Evolutionary conservation across 441 rosid genomes (phyloP).

Genomic region (Arabidopsis hybrid): DNA sequence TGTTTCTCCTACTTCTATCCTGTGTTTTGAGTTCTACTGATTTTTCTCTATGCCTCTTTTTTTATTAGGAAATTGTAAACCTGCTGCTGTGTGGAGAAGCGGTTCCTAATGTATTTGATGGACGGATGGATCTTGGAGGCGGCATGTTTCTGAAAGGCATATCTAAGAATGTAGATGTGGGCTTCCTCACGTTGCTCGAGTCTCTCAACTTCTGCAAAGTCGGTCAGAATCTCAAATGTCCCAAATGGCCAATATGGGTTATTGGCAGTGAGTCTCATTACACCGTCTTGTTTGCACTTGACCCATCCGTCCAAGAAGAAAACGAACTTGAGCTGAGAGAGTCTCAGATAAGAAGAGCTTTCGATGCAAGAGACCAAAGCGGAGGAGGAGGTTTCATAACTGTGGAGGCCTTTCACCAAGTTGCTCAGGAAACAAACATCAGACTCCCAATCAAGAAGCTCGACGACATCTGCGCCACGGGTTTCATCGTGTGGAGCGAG

Average conservation of each 20-base stretch:
- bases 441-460: constrained; percentile 74
- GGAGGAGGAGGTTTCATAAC: constrained; percentile 98
- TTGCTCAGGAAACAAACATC: constrained; percentile 66
- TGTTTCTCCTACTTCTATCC: constrained; percentile 15
- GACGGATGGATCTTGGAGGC: constrained; percentile 95
- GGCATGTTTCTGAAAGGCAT: constrained; percentile 93
- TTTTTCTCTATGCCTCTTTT: constrained; percentile 28
- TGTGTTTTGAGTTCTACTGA: constrained; percentile 24
- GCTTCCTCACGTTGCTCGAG: constrained; percentile 93
- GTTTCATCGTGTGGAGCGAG: constrained; percentile 96
- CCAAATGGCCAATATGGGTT: constrained; percentile 99
- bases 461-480: constrained; percentile 73
- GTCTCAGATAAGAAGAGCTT: constrained; percentile 83
- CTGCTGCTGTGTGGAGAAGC: constrained; percentile 95
- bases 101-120: constrained; percentile 94
- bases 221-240: constrained; percentile 89
- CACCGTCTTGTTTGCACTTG: constrained; percentile 91
- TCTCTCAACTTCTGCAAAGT: constrained; percentile 96
- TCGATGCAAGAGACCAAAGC: constrained; percentile 93
- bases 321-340: constrained; percentile 95
- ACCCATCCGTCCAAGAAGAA: constrained; percentile 88
- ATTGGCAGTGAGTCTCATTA: constrained; percentile 98
- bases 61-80: constrained; percentile 90
- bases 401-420: constrained; percentile 93
- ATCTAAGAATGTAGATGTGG: constrained; percentile 84